A percentile compares a stretch with the other conserved stretches of the same genome.
phyloP scores from a whole-genome alignment of 140 eudicot species.

The Oenanthe javanica region DNA sequence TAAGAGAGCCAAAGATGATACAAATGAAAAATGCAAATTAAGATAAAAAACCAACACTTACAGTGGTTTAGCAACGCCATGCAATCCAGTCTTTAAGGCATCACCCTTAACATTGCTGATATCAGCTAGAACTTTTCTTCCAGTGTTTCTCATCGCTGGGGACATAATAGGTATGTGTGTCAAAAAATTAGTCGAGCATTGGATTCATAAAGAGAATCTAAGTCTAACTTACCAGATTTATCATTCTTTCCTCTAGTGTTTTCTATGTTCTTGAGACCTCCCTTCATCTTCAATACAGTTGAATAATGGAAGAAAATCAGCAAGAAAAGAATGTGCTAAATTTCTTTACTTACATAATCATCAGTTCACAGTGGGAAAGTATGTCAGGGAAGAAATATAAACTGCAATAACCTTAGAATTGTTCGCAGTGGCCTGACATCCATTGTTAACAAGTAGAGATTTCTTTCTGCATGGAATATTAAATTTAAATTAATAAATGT shows the following conservation, averaged over 20 bases:
- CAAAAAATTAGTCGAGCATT: not conserved
- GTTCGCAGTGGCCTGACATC: constrained; percentile 20
- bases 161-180: not conserved
- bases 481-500: not conserved
- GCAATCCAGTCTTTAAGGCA: constrained; percentile 19
- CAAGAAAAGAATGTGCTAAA: not conserved
- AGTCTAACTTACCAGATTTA: constrained; percentile 27
- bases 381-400: constrained; percentile 7
- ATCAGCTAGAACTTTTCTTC: constrained; percentile 71
- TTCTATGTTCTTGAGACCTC: constrained; percentile 29
- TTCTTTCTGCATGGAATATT: constrained; percentile 29
- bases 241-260: constrained; percentile 34
- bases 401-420: constrained; percentile 37
- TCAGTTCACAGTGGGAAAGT: not conserved
- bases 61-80: constrained; percentile 27
- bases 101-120: constrained; percentile 50
- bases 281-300: constrained; percentile 19
- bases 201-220: not conserved
- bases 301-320: not conserved
- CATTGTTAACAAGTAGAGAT: constrained; percentile 25
- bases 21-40: not conserved
- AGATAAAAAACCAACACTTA: not conserved
- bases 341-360: not conserved
- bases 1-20: not conserved
- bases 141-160: constrained; percentile 27